Evolutionary conservation across 2,329 filamentous ascomycete genomes (phyloP), one percentile per base, ranked within the genome.

Genomic region (Elsinoe fawcettii): DNA sequence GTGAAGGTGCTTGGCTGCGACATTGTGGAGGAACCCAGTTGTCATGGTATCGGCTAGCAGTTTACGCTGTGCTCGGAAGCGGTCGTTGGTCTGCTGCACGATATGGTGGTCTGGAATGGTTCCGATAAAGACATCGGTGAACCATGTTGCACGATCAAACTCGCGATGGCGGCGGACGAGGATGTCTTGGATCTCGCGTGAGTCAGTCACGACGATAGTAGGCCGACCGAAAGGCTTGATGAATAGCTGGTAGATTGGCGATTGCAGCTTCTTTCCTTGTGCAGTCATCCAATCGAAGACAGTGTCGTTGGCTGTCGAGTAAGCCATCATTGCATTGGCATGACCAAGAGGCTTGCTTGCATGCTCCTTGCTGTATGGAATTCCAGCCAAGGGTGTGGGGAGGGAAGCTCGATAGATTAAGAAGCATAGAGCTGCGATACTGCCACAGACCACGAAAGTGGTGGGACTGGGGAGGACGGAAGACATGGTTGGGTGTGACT

Each of bases 241-340:
- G 63, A 80, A 80, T 5, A 75, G 65, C 61, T 81, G 79, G 5
- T 73, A 64, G 58, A 80, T 69, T 0, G 76, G 74, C 9, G 70
- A 71, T 5, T 72, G 61, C 47, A 72, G 56, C 22, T 59, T 55
- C 30, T 43, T 54, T 32, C 53, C 36, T 8, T 61, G 56, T 18
- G 55, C 44, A 6, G 59, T 51, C 30, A 66, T 44, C 46, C 58
- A 65, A 0, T 47, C 32, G 18, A 59, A 59, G 0, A 66, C 57
- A 9, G 56, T 68, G 1, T 57, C 37, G 7, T 66, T 71, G n/a
- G 67, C 63, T 32, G 64, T 65, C 11, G 71, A 65, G 59, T 71
- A 70, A 8, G 63, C 62, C 55, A 75, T 63, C 60, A 75, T 69
- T 44, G 71, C 72, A 1, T 73, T 72, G 1, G 74, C 60, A 59